phyloP scores from a whole-genome alignment of 2,329 filamentous ascomycete genomes.

The Talaromyces piceae region DNA sequence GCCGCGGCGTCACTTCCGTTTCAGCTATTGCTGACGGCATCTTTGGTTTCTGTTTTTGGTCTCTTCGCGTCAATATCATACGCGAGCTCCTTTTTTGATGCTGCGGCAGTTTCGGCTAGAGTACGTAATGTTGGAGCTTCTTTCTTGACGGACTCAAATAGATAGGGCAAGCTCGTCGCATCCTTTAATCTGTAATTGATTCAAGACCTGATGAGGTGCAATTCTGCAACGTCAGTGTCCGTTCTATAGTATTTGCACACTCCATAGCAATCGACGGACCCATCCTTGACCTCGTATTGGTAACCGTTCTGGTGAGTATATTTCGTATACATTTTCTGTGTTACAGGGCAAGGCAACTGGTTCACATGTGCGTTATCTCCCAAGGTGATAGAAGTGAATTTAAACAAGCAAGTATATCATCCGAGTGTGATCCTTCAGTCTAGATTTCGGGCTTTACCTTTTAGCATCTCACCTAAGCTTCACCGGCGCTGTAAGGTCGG shows the following conservation, averaged over 20 bases:
- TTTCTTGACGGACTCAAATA: neutral
- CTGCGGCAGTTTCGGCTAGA: neutral
- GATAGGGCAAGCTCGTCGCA: neutral
- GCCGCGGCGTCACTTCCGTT: neutral
- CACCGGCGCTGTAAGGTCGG: slow-evolving; percentile 8
- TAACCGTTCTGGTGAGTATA: slow-evolving; percentile 17
- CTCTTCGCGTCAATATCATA: neutral
- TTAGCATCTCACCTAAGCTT: slow-evolving; percentile 26
- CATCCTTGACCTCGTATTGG: slow-evolving; percentile 22
- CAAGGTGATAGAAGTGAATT: too few species aligned
- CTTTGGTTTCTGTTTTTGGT: neutral
- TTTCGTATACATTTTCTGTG: slow-evolving; percentile 20
- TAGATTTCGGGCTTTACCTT: slow-evolving; percentile 18
- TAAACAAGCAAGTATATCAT: too few species aligned
- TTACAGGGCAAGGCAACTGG: neutral
- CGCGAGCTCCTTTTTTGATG: neutral
- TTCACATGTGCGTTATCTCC: slow-evolving; percentile 1
- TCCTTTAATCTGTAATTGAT: slow-evolving; percentile 16
- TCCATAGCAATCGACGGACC: slow-evolving; percentile 15
- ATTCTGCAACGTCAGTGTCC: slow-evolving; percentile 22
- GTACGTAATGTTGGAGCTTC: neutral
- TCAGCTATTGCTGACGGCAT: neutral
- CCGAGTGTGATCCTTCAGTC: too few species aligned
- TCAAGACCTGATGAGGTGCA: slow-evolving; percentile 22
- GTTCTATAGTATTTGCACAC: slow-evolving; percentile 15